Evolutionary conservation across 1,284 basidiomycete genomes (phyloP).

Genomic region (Ceratobasidium sp.): DNA sequence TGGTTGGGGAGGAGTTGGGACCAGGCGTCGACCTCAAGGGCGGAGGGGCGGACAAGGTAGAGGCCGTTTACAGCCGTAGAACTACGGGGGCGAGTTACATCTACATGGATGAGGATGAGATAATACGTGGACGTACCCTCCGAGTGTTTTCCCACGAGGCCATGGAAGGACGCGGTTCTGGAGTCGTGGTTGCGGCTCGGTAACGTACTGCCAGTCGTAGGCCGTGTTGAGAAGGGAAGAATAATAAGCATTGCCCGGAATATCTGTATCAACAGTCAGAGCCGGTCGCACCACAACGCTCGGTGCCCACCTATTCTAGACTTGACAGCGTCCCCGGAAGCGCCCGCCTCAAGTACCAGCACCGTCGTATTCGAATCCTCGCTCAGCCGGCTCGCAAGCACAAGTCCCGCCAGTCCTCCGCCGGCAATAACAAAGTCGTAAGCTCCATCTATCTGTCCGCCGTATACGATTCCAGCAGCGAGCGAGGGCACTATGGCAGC

Average conservation of each 20-base stretch:
- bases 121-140: slow-evolving; percentile 59
- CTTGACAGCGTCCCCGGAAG: slow-evolving; percentile 63
- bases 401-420: slow-evolving; percentile 79
- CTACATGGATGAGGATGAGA: neutral
- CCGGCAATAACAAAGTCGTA: slow-evolving; percentile 69
- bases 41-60: slow-evolving; percentile 68
- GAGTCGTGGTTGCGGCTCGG: slow-evolving; percentile 62
- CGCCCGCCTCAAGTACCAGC: slow-evolving; percentile 77
- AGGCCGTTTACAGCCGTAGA: slow-evolving; percentile 71
- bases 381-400: slow-evolving; percentile 74
- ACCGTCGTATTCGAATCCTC: slow-evolving; percentile 75
- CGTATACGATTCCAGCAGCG: slow-evolving; percentile 41
- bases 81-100: slow-evolving; percentile 48
- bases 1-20: slow-evolving; percentile 56
- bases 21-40: slow-evolving; percentile 68
- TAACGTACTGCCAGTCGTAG: slow-evolving; percentile 73
- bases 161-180: slow-evolving; percentile 59
- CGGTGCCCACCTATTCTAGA: slow-evolving; percentile 23
- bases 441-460: slow-evolving; percentile 50
- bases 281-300: neutral
- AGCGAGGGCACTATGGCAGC: slow-evolving; percentile 2
- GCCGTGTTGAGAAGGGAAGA: slow-evolving; percentile 61
- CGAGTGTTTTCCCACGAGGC: slow-evolving; percentile 75
- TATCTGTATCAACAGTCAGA: slow-evolving; percentile 50
- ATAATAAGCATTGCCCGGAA: slow-evolving; percentile 65